Evolutionary conservation across 768 basidiomycete species (phyloP).

Genomic region (Rhizopogon roseolus): DNA sequence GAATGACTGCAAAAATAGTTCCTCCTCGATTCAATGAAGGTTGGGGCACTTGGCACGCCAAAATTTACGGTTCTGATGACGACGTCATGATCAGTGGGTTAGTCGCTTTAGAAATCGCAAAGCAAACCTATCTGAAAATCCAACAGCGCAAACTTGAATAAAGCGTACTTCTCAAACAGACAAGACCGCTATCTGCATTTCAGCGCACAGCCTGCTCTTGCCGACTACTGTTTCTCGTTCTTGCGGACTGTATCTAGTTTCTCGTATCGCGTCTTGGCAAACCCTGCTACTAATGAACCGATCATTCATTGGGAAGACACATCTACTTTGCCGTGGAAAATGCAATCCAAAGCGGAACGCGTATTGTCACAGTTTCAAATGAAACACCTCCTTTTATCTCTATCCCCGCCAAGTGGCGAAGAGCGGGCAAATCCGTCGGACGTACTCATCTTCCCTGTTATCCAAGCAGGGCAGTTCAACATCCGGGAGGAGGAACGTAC

Average conservation of each 20-base stretch:
- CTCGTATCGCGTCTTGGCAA: conserved; percentile 53
- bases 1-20: conserved; percentile 68
- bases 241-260: conserved; percentile 62
- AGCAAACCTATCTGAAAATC: background rate
- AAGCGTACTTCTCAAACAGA: conserved; percentile 90
- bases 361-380: conserved; percentile 61
- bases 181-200: conserved; percentile 94
- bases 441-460: conserved; percentile 71
- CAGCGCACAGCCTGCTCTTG: conserved; percentile 49
- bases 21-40: conserved; percentile 96
- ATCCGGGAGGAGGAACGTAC: conserved; percentile 80
- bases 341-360: conserved; percentile 53
- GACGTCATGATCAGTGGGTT: conserved; percentile 92
- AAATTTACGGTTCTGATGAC: conserved; percentile 91
- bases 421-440: conserved; percentile 13
- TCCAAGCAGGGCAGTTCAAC: conserved; percentile 86
- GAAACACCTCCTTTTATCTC: conserved; percentile 23
- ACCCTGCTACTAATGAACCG: conserved; percentile 41
- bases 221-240: conserved; percentile 83
- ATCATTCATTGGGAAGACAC: conserved; percentile 64
- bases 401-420: conserved; percentile 16
- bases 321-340: conserved; percentile 61
- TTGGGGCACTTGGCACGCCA: conserved; percentile 98
- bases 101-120: conserved; percentile 27
- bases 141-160: conserved; percentile 84